Evolutionary conservation across 306 rosid species (phyloP), one percentile per base, ranked within the genome.

Genomic region (Glycine latifolia): DNA sequence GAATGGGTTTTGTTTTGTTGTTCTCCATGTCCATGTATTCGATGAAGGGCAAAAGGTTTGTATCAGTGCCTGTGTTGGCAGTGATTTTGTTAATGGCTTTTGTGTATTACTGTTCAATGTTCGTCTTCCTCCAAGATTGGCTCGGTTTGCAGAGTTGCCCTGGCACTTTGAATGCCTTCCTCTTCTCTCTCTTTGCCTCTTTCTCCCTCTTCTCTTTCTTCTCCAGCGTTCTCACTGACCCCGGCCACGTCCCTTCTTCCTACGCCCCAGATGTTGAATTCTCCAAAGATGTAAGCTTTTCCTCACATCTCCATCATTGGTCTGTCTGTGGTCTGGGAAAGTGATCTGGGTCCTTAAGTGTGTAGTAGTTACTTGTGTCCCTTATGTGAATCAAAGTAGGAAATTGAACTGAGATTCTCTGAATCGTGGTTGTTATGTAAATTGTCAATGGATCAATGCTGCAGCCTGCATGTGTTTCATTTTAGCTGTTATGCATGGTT

Each of bases 221-320:
- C 44, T 75, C 78, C 4, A 90, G 97, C 80, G 95, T 94, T 83
- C 84, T 94, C 61, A 85, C 85, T 31, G 94, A 92, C 77, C 97
- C 98, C 14, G 98, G 98, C 55, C 76, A 81, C 7, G 88, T 89
- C 31, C 93, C 98, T 8, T 78, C 94, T 88, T 90, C 97, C 35
- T 91, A 90, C 76, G 76, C 81, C 67, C 98, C 98, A 12, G 98
- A 94, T 84, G 84, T 91, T 81, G 98, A 77, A 75, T 35, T 71
- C 56, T 55, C 84, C 69, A 83, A 82, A 83, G 84, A 86, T 86
- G 98, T 92, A 84, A 87, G 92, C 81, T 84, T 84, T 74, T 12
- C 44, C 44, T 12, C 43, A 5, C 11, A 10, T 69, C 74, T 69
- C 55, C 47, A 4, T 43, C 7, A 41, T 74, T 65, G 69, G 78